phyloP scores from a whole-genome alignment of 371 early-diverging fungal species.

The Paraphysoderma sedebokerense region DNA sequence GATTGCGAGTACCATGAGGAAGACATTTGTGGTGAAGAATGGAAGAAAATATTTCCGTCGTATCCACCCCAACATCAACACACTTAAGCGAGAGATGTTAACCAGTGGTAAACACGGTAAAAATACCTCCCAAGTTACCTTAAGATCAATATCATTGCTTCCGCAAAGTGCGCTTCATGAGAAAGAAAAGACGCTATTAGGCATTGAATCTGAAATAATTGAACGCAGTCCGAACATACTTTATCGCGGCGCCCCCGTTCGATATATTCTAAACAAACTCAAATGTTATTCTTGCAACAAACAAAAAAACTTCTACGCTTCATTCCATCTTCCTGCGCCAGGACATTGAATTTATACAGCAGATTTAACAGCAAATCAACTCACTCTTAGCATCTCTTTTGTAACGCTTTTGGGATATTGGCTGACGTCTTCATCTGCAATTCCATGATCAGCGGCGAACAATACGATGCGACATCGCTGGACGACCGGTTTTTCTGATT shows the following conservation, averaged over 20 bases:
- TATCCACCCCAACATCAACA: slow-evolving; percentile 11
- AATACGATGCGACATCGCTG: slow-evolving; percentile 1
- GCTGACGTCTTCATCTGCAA: slow-evolving; percentile 7
- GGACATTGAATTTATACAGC: no score
- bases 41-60: background rate
- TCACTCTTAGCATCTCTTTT: slow-evolving; percentile 10
- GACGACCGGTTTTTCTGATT: slow-evolving; percentile 1
- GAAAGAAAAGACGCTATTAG: background rate
- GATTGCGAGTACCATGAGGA: slow-evolving; percentile 4
- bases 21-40: background rate
- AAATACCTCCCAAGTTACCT: no score
- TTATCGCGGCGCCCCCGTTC: slow-evolving; percentile 10
- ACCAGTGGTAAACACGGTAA: no score
- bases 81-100: no score
- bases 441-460: slow-evolving; percentile 12
- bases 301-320: no score
- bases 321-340: no score
- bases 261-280: no score
- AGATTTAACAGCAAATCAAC: no score
- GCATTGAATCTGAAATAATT: background rate
- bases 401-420: slow-evolving; percentile 10
- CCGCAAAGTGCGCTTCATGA: background rate
- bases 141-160: background rate
- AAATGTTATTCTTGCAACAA: no score
- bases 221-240: background rate